These are phyloP conservation scores for Beauveria asiatica DNA, from an alignment of 2,329 filamentous ascomycete species.

Conservation along the genomic window DNA sequence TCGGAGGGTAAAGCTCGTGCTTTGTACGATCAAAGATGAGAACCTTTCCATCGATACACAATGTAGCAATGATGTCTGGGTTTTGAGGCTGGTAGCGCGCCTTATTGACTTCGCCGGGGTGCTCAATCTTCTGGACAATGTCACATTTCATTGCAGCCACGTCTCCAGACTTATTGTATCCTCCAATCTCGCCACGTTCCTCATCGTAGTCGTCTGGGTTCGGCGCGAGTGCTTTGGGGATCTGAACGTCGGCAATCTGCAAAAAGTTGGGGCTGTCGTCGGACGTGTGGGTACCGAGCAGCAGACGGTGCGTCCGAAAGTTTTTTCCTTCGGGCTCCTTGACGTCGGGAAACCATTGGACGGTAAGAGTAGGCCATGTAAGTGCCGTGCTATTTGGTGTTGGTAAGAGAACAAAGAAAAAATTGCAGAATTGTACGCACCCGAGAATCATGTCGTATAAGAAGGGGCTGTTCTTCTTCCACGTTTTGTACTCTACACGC, in stretches of 20 bases:
- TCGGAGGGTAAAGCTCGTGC: conserved; percentile 67
- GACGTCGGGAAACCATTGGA: conserved; percentile 96
- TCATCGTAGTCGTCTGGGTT: conserved; percentile 85
- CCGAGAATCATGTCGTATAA: conserved; percentile 96
- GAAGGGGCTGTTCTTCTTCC: conserved; percentile 99
- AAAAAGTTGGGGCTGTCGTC: conserved; percentile 80
- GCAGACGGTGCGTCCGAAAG: conserved; percentile 76
- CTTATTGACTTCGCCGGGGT: conserved; percentile 96
- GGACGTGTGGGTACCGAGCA: conserved; percentile 92
- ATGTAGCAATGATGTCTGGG: conserved; percentile 89
- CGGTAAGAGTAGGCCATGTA: conserved; percentile 94
- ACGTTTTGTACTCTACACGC: conserved; percentile 86
- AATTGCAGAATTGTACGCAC: conserved; percentile 29
- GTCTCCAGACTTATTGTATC: conserved; percentile 70
- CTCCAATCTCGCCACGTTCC: conserved; percentile 84
- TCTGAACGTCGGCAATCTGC: conserved; percentile 88
- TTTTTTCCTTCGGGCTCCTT: conserved; percentile 82
- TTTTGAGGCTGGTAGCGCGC: conserved; percentile 97
- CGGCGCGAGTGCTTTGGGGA: conserved; percentile 68
- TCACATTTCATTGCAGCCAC: conserved; percentile 73
- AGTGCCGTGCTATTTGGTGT: conserved; percentile 61
- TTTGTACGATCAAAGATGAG: conserved; percentile 95
- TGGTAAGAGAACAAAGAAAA: neutral
- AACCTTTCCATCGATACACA: conserved; percentile 79
- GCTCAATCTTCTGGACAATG: conserved; percentile 91